Evolutionary conservation across 331 rosid genomes (phyloP).

Genomic region (Cucumis variabilis): DNA sequence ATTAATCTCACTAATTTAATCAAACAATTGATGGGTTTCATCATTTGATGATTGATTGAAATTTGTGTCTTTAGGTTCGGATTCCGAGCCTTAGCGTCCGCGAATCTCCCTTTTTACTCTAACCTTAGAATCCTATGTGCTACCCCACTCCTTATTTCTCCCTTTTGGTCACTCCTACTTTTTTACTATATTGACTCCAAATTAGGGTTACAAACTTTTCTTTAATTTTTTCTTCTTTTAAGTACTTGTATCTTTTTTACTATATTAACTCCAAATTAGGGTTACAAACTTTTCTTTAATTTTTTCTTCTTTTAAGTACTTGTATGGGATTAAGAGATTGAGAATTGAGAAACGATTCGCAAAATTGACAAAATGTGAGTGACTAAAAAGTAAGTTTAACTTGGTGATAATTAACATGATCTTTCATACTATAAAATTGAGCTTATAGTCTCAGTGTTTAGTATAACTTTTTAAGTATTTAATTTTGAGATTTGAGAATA

Average conservation of each 20-base stretch:
- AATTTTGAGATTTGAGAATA: too few species aligned
- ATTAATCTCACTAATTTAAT: conserved; percentile 35
- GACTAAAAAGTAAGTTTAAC: too few species aligned
- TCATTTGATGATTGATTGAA: conserved; percentile 39
- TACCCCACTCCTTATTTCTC: neutral
- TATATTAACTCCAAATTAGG: too few species aligned
- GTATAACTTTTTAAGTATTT: too few species aligned
- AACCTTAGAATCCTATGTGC: conserved; percentile 60
- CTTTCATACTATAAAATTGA: too few species aligned
- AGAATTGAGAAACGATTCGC: too few species aligned
- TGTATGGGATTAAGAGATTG: too few species aligned
- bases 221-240: neutral
- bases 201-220: neutral
- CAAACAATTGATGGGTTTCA: conserved; percentile 34
- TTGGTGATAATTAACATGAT: too few species aligned
- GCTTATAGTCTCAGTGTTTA: too few species aligned
- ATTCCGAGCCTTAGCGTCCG: conserved; percentile 36
- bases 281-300: neutral
- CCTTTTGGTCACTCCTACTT: neutral
- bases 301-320: neutral
- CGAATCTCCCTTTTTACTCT: conserved; percentile 35
- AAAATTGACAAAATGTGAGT: too few species aligned
- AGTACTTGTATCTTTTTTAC: too few species aligned
- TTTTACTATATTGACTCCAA: neutral
- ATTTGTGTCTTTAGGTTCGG: conserved; percentile 30